Evolutionary conservation across 345 rosid genomes (phyloP), one percentile per base, ranked within the genome.

Genomic region (Eucalyptus dawsonii): DNA sequence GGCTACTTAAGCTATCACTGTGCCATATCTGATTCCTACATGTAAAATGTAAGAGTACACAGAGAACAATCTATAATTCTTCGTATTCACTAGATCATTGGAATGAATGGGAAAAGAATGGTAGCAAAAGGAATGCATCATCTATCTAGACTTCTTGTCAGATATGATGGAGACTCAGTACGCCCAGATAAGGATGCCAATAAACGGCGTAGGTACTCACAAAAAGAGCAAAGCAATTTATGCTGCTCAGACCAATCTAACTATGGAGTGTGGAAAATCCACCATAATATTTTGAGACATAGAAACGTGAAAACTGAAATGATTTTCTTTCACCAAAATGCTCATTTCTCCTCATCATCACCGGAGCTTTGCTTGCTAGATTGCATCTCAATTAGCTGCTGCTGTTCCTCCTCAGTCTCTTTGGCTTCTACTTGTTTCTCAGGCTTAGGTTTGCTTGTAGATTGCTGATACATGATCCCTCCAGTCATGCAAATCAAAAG

Each of bases 401-500:
- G 94, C 62, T 94, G 93, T 85, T 97, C 99, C 91, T 96, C 99
- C 12, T 96, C 97, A 67, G 89, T 80, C 89, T 92, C 92, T 88
- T 86, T 83, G 44, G 89, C 92, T 89, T 93, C 91, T 31, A 88
- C 93, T 87, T 92, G 95, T 76, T 91, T 90, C 14, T 86, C 93
- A 80, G 93, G 87, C 90, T 91, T 97, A 3, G 98, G 97, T 92
- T 95, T 97, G 91, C 93, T 92, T 3, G 98, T 93, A 80, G 97
- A 95, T 92, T 95, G 98, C 91, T 97, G 99, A 92, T 98, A 98
- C 96, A 98, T 90, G 87, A 97, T 91, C 21, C 99, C 99, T 56
- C 99, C 99, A 42, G 92, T 22, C 97, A 98, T 96, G 92, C 99
- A 97, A 88, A 98, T 93, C 94, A 98, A 93, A 58, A 98, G 95